Conservation (phyloP, 2,329 filamentous ascomycete species). For the Aspergillus sp. region DNA sequence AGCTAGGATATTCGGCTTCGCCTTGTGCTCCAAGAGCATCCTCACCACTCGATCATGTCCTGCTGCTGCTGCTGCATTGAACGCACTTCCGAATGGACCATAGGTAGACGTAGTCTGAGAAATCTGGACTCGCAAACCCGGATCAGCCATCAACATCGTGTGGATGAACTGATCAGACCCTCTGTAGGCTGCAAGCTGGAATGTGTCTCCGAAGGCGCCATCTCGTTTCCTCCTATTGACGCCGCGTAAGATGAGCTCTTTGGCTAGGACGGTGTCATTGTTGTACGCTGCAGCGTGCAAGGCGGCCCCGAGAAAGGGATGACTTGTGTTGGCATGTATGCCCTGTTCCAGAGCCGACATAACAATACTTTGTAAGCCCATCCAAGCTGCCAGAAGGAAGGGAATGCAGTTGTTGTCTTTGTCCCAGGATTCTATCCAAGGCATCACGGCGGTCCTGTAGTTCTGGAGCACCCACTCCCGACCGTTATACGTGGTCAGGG, state of each 20-base stretch:
- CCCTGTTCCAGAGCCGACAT: background rate
- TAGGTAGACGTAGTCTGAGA: background rate
- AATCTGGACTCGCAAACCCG: background rate
- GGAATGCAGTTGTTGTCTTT: background rate
- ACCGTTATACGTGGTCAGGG: background rate
- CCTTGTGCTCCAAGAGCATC: background rate
- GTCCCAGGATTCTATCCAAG: background rate
- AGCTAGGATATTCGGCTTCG: background rate
- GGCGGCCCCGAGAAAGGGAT: background rate
- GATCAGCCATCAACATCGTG: background rate
- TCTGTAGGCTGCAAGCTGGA: slow-evolving; percentile 9
- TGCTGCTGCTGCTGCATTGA: slow-evolving; percentile 6
- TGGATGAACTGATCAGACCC: background rate
- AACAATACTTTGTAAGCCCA: background rate
- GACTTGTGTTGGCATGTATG: background rate
- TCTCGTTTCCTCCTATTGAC: background rate
- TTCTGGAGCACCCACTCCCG: background rate
- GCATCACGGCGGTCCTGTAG: background rate
- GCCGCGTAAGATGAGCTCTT: background rate
- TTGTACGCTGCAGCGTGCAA: slow-evolving; percentile 7
- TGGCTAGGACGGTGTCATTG: background rate
- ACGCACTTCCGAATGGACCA: background rate
- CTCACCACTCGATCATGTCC: background rate
- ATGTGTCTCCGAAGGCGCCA: slow-evolving; percentile 3
- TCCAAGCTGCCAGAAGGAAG: slow-evolving; percentile 1